A percentile compares a stretch with the other conserved stretches of the same genome.
Conservation (phyloP, 352 stramenopile genomes). For the Pythium rhizo-oryzae region DNA sequence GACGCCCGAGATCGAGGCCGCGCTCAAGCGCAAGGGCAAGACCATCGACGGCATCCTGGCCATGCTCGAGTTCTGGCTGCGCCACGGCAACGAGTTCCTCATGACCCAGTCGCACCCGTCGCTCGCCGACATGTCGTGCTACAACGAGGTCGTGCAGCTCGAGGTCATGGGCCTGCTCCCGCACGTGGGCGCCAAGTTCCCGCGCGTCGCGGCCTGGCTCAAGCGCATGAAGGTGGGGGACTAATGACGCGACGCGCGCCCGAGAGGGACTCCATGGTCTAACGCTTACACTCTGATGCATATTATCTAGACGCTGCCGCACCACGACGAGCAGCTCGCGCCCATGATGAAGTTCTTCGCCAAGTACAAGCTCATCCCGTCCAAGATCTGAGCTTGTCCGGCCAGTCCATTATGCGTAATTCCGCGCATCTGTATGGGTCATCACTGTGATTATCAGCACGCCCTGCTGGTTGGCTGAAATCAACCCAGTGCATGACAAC, state of each 20-base stretch:
- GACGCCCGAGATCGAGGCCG: conserved; percentile 46
- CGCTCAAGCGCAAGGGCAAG: conserved; percentile 55
- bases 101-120: conserved; percentile 61
- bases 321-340: conserved; percentile 67
- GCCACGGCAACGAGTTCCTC: conserved; percentile 58
- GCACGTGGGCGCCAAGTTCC: conserved; percentile 52
- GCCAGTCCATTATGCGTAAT: no score
- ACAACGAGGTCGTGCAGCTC: conserved; percentile 77
- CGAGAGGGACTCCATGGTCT: not conserved
- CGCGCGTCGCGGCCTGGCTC: conserved; percentile 55
- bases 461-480: no score
- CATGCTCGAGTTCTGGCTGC: conserved; percentile 76
- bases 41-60: conserved; percentile 56
- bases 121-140: conserved; percentile 73
- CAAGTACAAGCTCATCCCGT: conserved; percentile 61
- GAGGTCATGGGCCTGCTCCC: conserved; percentile 65
- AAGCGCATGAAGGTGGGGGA: conserved; percentile 79
- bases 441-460: not conserved
- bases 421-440: not conserved
- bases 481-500: no score
- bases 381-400: conserved; percentile 7
- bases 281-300: not conserved
- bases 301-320: conserved; percentile 44
- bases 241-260: not conserved
- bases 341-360: conserved; percentile 70